Evolutionary conservation across 1,284 basidiomycete genomes (phyloP), one percentile per base, ranked within the genome.

Genomic region (Rhodotorula mucilaginosa): DNA sequence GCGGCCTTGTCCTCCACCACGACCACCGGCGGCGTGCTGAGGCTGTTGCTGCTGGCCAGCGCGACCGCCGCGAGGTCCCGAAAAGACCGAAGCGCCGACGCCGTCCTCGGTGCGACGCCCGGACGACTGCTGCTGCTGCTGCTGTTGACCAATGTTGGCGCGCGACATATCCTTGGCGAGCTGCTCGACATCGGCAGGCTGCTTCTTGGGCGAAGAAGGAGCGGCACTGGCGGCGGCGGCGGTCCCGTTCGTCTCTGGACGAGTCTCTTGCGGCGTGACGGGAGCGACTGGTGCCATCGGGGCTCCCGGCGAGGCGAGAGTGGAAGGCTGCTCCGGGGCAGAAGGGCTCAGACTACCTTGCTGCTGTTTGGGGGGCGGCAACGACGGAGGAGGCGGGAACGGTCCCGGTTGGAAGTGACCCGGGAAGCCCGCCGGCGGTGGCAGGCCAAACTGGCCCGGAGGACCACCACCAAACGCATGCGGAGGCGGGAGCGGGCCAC

Each of bases 151-250:
- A 58, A 70, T 48, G 56, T 62, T 56, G 21, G 73, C 48, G 16
- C 68, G 68, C 57, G 70, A 72, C 63, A 74, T 68, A 64, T 72
- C 70, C 64, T 72, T 68, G 2, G 73, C 71, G 61, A 74, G 68
- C 64, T 74, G 70, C 58, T 70, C 71, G n/a, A 72, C 68, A 49
- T 75, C 73, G 52, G 58, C 59, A 6, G 64, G 52, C 49, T 73
- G 65, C 54, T 61, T 63, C 68, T 64, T 54, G 48, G 69, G 63
- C 31, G 64, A 56, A 15, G 58, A 57, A 56, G 51, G 47, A 31
- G 62, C 58, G 18, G 59, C 21, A 48, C 64, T 26, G 26, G 26
- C 26, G 26, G 26, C 26, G 26, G 26, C 19, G 44, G 68, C 58
- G 64, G 70, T 31, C 52, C 71, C 65, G 67, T 70, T 68, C 57